A percentile compares a stretch with the other conserved stretches of the same genome.
These are phyloP conservation scores for Talaromyces amestolkiae DNA, from an alignment of 2,329 filamentous ascomycete species.

Conservation along the genomic window DNA sequence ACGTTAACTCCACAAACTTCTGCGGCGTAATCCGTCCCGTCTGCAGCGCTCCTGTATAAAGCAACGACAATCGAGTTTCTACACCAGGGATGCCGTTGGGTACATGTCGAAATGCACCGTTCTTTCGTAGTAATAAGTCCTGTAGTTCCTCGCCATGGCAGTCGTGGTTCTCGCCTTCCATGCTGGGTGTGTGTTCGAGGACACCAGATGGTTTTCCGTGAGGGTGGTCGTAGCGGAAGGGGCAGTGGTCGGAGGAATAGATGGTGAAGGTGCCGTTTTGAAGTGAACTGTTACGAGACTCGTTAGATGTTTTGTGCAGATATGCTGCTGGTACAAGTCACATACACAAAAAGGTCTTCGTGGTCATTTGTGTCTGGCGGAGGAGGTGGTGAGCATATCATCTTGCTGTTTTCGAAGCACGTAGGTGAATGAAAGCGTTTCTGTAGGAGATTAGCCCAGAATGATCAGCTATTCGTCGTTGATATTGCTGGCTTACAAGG, in stretches of 20 bases:
- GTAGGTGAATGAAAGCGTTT: background rate
- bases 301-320: background rate
- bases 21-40: slow-evolving; percentile 33
- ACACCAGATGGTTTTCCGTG: slow-evolving; percentile 52
- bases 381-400: slow-evolving; percentile 54
- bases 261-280: slow-evolving; percentile 56
- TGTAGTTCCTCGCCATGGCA: background rate
- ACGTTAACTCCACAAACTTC: slow-evolving; percentile 46
- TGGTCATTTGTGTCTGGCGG: slow-evolving; percentile 48
- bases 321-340: background rate
- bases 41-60: slow-evolving; percentile 24
- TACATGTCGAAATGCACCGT: slow-evolving; percentile 54
- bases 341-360: slow-evolving; percentile 26
- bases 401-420: slow-evolving; percentile 50
- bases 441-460: background rate
- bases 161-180: background rate
- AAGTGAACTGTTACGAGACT: slow-evolving; percentile 29
- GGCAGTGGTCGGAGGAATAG: slow-evolving; percentile 49
- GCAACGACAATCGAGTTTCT: slow-evolving; percentile 41
- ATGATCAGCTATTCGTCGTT: background rate
- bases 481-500: slow-evolving; percentile 27
- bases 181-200: slow-evolving; percentile 41
- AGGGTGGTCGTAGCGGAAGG: slow-evolving; percentile 51
- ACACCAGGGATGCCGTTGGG: slow-evolving; percentile 38
- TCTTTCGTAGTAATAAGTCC: background rate